phyloP scores from a whole-genome alignment of 441 rosid species.

The Erodium chrysanthum region DNA sequence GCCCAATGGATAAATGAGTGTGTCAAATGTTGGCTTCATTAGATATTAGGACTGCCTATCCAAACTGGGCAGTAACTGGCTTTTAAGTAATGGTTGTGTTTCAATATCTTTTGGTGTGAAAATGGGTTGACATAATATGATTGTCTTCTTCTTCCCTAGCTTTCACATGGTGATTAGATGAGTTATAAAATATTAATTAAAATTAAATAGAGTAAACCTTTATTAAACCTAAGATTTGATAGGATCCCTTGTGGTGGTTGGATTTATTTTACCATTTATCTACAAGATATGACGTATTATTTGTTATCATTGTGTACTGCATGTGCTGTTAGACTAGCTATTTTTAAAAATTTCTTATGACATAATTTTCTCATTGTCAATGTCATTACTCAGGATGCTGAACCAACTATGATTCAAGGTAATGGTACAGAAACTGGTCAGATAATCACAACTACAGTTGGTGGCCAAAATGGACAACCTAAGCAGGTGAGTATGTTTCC shows the following conservation, averaged over 20 bases:
- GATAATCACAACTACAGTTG: slow-evolving; percentile 70
- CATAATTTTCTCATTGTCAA: background rate
- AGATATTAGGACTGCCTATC: background rate
- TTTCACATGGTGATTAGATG: background rate
- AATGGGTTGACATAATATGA: slow-evolving; percentile 1
- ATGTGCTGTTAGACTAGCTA: background rate
- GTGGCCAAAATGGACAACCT: slow-evolving; percentile 82
- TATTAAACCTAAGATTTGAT: background rate
- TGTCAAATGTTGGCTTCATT: background rate
- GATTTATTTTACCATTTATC: background rate
- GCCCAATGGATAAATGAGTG: background rate
- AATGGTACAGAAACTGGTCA: slow-evolving; percentile 87
- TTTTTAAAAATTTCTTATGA: background rate
- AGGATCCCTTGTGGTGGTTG: background rate
- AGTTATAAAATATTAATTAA: background rate
- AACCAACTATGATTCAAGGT: slow-evolving; percentile 76
- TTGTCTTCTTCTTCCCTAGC: background rate
- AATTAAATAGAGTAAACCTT: background rate
- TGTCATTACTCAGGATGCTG: slow-evolving; percentile 62
- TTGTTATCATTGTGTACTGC: background rate
- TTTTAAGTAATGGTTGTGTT: background rate
- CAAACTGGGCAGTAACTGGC: background rate
- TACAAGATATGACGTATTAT: background rate
- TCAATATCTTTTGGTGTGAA: background rate
- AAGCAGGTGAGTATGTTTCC: slow-evolving; percentile 46